phyloP scores from a whole-genome alignment of 2,329 filamentous ascomycete genomes.

The Penicillium sp. region DNA sequence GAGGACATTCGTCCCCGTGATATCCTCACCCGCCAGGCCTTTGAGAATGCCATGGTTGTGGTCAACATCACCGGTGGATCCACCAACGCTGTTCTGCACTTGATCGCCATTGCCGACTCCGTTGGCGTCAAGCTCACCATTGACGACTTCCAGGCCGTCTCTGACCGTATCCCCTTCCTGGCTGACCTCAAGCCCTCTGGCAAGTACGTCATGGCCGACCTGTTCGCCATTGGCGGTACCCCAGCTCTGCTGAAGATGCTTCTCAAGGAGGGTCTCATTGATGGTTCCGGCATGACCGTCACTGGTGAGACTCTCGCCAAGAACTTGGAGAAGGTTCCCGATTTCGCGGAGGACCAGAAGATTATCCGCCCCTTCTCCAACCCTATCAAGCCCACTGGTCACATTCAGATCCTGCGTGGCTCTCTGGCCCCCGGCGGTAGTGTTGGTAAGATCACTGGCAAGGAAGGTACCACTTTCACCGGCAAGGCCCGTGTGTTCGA shows the following conservation, averaged over 20 bases:
- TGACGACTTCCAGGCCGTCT: constrained; percentile 83
- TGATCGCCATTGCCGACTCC: constrained; percentile 81
- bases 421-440: constrained; percentile 70
- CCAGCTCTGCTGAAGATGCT: constrained; percentile 62
- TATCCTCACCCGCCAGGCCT: constrained; percentile 77
- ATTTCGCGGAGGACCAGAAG: constrained; percentile 69
- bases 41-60: constrained; percentile 83
- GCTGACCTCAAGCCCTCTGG: constrained; percentile 80
- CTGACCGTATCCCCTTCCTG: constrained; percentile 76
- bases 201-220: constrained; percentile 64
- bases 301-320: constrained; percentile 63
- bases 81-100: constrained; percentile 82
- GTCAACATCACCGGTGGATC: constrained; percentile 82
- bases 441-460: constrained; percentile 77
- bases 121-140: constrained; percentile 81
- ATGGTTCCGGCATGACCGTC: constrained; percentile 63
- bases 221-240: constrained; percentile 61
- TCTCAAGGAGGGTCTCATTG: constrained; percentile 61
- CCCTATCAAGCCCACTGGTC: constrained; percentile 71
- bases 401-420: constrained; percentile 73
- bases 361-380: constrained; percentile 70
- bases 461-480: constrained; percentile 69
- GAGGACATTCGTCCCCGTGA: constrained; percentile 78
- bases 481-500: constrained; percentile 74
- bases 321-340: constrained; percentile 61